A percentile compares a stretch with the other conserved stretches of the same genome.
Evolutionary conservation across 1,139 yeast genomes (phyloP).

Genomic region (Debaryomyces fabryi): DNA sequence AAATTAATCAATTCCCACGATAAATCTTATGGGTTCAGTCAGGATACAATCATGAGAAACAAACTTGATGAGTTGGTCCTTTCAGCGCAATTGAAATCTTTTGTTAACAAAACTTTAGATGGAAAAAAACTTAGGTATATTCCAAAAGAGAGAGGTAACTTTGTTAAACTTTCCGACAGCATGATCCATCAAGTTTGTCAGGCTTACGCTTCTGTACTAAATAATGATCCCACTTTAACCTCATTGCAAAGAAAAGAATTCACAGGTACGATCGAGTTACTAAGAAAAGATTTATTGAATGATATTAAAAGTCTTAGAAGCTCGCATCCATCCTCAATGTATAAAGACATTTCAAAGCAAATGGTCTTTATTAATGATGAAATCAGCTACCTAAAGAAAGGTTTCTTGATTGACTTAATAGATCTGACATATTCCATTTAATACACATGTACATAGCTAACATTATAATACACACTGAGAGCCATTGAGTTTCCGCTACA

Average conservation of each 20-base stretch:
- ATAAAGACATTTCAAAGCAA: constrained; percentile 12
- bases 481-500: neutral
- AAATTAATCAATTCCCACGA: constrained; percentile 26
- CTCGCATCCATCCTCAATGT: constrained; percentile 7
- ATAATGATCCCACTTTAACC: constrained; percentile 8
- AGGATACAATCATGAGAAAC: constrained; percentile 18
- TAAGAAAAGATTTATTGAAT: constrained; percentile 15
- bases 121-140: constrained; percentile 6
- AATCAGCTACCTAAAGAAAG: constrained; percentile 26
- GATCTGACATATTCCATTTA: constrained; percentile 9
- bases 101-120: constrained; percentile 16
- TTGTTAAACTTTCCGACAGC: constrained; percentile 27
- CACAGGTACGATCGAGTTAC: constrained; percentile 13
- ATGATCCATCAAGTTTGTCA: constrained; percentile 17
- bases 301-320: constrained; percentile 13
- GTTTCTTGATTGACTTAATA: constrained; percentile 24
- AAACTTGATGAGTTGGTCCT: constrained; percentile 13
- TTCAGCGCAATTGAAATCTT: constrained; percentile 18
- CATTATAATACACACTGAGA: neutral
- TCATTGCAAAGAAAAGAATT: constrained; percentile 11
- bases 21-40: constrained; percentile 19
- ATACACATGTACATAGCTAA: neutral
- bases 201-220: constrained; percentile 19
- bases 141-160: constrained; percentile 22
- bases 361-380: constrained; percentile 25